phyloP scores from a whole-genome alignment of 2,329 filamentous ascomycete species.

The Coniochaeta pulveracea region DNA sequence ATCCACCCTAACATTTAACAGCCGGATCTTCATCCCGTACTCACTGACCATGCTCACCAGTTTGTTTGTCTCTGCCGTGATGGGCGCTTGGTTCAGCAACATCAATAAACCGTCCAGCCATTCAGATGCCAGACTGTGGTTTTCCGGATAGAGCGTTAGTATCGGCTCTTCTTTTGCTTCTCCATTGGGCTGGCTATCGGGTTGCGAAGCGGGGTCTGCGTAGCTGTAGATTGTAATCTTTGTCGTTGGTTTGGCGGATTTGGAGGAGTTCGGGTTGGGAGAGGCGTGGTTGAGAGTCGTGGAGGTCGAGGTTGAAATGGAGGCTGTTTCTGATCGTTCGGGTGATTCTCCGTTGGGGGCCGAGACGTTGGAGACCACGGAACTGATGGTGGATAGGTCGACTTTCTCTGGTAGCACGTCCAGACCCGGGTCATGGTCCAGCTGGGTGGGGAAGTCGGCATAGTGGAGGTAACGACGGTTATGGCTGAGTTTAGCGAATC shows the following conservation, averaged over 20 bases:
- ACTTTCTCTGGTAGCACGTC: conserved; percentile 70
- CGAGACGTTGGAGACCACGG: conserved; percentile 87
- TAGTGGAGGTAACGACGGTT: conserved; percentile 88
- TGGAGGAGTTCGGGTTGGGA: conserved; percentile 2
- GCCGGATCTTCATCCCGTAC: conserved; percentile 83
- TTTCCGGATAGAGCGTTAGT: conserved; percentile 71
- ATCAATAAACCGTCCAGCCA: conserved; percentile 95
- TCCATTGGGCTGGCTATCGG: background rate
- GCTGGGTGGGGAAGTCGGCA: conserved; percentile 64
- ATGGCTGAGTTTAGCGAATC: conserved; percentile 80
- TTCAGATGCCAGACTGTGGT: conserved; percentile 77
- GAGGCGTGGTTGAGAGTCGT: conserved; percentile 14
- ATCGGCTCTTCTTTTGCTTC: conserved; percentile 57
- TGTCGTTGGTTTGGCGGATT: conserved; percentile 44
- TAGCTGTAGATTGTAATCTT: conserved; percentile 90
- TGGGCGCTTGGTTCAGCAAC: conserved; percentile 88
- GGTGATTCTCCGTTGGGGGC: conserved; percentile 41
- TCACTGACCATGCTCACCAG: conserved; percentile 75
- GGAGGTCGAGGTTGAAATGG: conserved; percentile 26
- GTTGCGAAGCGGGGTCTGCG: conserved; percentile 19
- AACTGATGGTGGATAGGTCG: conserved; percentile 78
- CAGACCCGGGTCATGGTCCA: conserved; percentile 54
- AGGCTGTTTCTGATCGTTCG: conserved; percentile 26
- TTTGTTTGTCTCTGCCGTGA: conserved; percentile 93
- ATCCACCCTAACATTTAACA: conserved; percentile 86